These are phyloP conservation scores for Stephania japonica DNA, from an alignment of 164 flowering plant species.

Conservation along the genomic window DNA sequence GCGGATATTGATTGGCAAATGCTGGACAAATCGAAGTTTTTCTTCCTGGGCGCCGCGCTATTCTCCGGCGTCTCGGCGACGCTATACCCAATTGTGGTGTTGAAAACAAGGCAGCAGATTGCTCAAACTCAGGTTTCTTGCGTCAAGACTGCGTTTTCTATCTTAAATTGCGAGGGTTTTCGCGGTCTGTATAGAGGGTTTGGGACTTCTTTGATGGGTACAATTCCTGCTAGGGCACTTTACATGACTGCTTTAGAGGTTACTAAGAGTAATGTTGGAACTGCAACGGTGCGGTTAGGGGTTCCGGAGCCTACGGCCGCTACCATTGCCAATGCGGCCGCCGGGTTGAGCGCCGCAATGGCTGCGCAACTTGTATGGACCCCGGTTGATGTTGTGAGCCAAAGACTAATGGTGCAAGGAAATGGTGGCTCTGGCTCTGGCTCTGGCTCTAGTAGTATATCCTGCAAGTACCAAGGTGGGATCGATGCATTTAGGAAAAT, in stretches of 20 bases:
- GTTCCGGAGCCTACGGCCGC: conserved; percentile 53
- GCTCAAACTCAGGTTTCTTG: conserved; percentile 30
- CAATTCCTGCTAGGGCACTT: conserved; percentile 78
- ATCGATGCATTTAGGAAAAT: conserved; percentile 69
- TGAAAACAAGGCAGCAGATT: conserved; percentile 68
- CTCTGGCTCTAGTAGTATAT: not conserved
- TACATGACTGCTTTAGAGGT: conserved; percentile 79
- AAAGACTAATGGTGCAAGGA: conserved; percentile 80
- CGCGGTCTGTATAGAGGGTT: conserved; percentile 73
- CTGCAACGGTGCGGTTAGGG: conserved; percentile 44
- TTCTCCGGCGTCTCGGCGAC: conserved; percentile 49
- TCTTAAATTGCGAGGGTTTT: conserved; percentile 51
- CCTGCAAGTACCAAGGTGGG: conserved; percentile 47
- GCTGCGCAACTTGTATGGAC: conserved; percentile 91
- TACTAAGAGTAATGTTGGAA: conserved; percentile 65
- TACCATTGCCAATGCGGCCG: conserved; percentile 73
- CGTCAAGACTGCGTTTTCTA: conserved; percentile 31
- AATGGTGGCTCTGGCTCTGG: not conserved
- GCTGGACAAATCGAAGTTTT: conserved; percentile 85
- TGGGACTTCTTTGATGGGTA: conserved; percentile 73
- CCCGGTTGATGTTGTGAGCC: conserved; percentile 81
- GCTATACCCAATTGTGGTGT: conserved; percentile 62
- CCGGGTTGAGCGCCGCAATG: conserved; percentile 69
- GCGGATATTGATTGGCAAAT: conserved; percentile 85
- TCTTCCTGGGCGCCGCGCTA: conserved; percentile 78